A percentile compares a stretch with the other conserved stretches of the same genome.
Conservation (phyloP, 805 yeast genomes). For the Dipodascopsis tothii region DNA sequence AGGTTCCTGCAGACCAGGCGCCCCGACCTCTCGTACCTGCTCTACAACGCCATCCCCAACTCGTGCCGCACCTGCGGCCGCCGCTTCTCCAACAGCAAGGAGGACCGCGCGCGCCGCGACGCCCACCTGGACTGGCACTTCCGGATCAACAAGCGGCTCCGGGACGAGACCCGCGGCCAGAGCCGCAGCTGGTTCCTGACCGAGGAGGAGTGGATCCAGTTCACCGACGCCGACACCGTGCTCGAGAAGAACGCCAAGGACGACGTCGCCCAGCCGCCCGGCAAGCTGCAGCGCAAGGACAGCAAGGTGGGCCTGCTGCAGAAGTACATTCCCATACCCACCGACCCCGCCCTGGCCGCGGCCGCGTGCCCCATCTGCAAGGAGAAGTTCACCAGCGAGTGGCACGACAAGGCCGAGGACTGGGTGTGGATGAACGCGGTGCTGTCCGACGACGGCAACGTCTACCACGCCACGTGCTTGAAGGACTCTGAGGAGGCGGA, state of each 20-base stretch:
- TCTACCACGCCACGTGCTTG: slow-evolving; percentile 62
- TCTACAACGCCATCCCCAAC: slow-evolving; percentile 57
- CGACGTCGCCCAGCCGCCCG: slow-evolving; percentile 11
- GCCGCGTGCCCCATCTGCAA: slow-evolving; percentile 63
- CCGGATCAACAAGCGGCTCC: slow-evolving; percentile 73
- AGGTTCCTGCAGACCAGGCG: slow-evolving; percentile 27
- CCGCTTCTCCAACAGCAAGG: slow-evolving; percentile 57
- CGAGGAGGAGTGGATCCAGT: slow-evolving; percentile 40
- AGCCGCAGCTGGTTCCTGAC: slow-evolving; percentile 77
- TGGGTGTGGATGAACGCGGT: slow-evolving; percentile 76
- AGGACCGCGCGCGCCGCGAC: slow-evolving; percentile 47
- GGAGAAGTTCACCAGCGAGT: slow-evolving; percentile 55
- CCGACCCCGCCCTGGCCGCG: slow-evolving; percentile 50
- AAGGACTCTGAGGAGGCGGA: slow-evolving; percentile 46
- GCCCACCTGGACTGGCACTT: slow-evolving; percentile 94
- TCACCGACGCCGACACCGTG: slow-evolving; percentile 9
- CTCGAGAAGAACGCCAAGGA: slow-evolving; percentile 14
- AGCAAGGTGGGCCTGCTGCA: slow-evolving; percentile 18
- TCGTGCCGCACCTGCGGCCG: slow-evolving; percentile 89
- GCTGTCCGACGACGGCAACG: slow-evolving; percentile 39
- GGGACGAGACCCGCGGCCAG: slow-evolving; percentile 45
- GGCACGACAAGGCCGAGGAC: slow-evolving; percentile 67
- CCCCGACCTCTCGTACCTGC: slow-evolving; percentile 31
- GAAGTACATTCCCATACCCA: slow-evolving; percentile 59
- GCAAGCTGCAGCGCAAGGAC: slow-evolving; percentile 28